These are phyloP conservation scores for Canna indica DNA, from an alignment of 176 grass and related monocot species.

Conservation along the genomic window DNA sequence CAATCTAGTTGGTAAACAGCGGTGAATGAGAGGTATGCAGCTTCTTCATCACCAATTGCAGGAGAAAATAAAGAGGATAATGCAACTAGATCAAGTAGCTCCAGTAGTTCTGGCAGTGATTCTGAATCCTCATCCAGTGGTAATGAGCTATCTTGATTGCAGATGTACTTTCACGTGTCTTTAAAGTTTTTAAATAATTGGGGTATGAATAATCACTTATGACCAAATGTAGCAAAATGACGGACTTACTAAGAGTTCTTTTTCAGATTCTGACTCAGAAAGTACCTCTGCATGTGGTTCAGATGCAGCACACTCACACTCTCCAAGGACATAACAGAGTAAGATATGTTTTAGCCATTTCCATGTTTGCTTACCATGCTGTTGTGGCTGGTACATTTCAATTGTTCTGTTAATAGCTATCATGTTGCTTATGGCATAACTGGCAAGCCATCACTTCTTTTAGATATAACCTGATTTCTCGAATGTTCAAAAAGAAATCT, in stretches of 20 bases:
- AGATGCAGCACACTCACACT: constrained; percentile 38
- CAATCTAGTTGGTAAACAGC: constrained; percentile 30
- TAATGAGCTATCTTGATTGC: constrained; percentile 13
- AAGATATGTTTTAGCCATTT: not conserved
- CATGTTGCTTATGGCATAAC: not conserved
- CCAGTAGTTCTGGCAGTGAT: constrained; percentile 77
- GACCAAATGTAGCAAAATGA: not conserved
- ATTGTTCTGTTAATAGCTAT: not conserved
- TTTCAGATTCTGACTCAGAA: constrained; percentile 84
- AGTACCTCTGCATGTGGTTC: constrained; percentile 78
- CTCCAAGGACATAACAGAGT: constrained; percentile 22
- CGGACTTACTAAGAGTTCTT: constrained; percentile 12
- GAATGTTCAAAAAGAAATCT: not conserved
- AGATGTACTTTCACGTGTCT: not conserved
- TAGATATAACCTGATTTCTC: not conserved
- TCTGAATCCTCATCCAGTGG: constrained; percentile 80
- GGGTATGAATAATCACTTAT: not conserved
- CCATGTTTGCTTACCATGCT: not conserved
- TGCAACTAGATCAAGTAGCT: constrained; percentile 57
- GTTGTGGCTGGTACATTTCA: not conserved
- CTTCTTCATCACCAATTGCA: constrained; percentile 32
- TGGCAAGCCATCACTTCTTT: not conserved
- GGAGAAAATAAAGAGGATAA: constrained; percentile 42
- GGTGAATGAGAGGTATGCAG: constrained; percentile 44
- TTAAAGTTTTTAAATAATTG: not conserved